Evolutionary conservation across 2,329 filamentous ascomycete genomes (phyloP).

Genomic region (Aspergillus neoniger): DNA sequence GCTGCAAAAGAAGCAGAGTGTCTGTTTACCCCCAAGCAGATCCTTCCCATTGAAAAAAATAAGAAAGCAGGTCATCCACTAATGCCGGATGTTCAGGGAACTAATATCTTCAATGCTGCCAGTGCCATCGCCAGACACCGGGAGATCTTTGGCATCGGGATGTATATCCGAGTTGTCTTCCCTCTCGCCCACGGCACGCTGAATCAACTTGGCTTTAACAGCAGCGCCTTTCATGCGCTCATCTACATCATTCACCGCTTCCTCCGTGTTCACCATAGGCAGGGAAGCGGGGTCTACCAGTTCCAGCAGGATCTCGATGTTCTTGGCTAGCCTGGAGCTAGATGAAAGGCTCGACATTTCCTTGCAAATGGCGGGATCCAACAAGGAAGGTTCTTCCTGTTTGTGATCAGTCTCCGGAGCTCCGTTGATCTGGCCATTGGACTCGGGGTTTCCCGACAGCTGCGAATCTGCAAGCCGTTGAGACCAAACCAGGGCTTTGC

Average conservation of each 20-base stretch:
- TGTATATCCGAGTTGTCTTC: slow-evolving; percentile 33
- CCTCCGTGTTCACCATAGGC: slow-evolving; percentile 79
- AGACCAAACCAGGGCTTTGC: slow-evolving; percentile 80
- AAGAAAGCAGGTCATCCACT: slow-evolving; percentile 16
- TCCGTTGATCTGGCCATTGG: slow-evolving; percentile 1
- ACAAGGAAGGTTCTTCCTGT: slow-evolving; percentile 21
- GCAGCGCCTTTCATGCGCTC: slow-evolving; percentile 80
- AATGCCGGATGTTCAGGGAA: slow-evolving; percentile 43
- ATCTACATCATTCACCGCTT: slow-evolving; percentile 88
- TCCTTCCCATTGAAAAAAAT: neutral
- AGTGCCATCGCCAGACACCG: slow-evolving; percentile 36
- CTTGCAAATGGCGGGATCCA: slow-evolving; percentile 33
- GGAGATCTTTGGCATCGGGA: slow-evolving; percentile 32
- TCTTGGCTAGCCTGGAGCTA: slow-evolving; percentile 72
- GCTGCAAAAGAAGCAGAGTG: neutral
- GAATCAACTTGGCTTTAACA: slow-evolving; percentile 82
- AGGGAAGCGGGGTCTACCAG: slow-evolving; percentile 77
- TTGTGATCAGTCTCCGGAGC: slow-evolving; percentile 2
- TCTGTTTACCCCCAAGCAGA: neutral
- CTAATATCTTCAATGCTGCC: slow-evolving; percentile 53
- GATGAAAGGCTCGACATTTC: slow-evolving; percentile 50
- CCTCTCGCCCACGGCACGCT: slow-evolving; percentile 63
- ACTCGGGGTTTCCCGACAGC: slow-evolving; percentile 15
- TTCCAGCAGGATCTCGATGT: slow-evolving; percentile 72
- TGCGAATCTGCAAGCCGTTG: slow-evolving; percentile 59